Percentiles rank a stretch among this genome's conserved stretches.
Conservation (phyloP, 2,329 filamentous ascomycete genomes). For the Cytospora chrysosperma region DNA sequence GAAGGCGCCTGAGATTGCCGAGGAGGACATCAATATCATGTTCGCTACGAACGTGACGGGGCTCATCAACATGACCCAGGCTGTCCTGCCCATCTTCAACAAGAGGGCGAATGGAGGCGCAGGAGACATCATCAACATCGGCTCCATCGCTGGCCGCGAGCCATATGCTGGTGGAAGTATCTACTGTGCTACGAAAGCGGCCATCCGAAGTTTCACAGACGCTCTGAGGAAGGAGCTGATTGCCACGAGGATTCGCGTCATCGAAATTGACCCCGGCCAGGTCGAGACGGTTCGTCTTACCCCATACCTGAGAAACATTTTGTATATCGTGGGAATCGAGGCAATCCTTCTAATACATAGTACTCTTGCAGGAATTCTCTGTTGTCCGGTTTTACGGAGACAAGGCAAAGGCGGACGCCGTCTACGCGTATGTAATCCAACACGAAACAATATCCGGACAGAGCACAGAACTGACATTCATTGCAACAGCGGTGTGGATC, state of each 20-base stretch:
- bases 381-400: constrained; percentile 87
- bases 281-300: constrained; percentile 70
- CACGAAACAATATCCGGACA: neutral
- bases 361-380: constrained; percentile 76
- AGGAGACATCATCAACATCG: constrained; percentile 94
- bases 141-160: constrained; percentile 86
- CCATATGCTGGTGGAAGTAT: constrained; percentile 83
- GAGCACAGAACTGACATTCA: constrained; percentile 1
- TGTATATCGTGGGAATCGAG: neutral
- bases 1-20: constrained; percentile 76
- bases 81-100: constrained; percentile 79
- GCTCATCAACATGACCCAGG: constrained; percentile 95
- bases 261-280: constrained; percentile 87
- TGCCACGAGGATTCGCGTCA: constrained; percentile 74
- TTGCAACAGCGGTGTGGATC: constrained; percentile 64
- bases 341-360: no score
- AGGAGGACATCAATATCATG: constrained; percentile 84
- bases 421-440: constrained; percentile 66
- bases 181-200: constrained; percentile 92
- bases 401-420: constrained; percentile 83
- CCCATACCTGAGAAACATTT: neutral
- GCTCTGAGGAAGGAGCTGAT: constrained; percentile 80
- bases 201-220: constrained; percentile 81
- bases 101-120: constrained; percentile 70
- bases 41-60: constrained; percentile 89